Evolutionary conservation across 768 basidiomycete species (phyloP), one percentile per base, ranked within the genome.

Genomic region (Suillus placidus): DNA sequence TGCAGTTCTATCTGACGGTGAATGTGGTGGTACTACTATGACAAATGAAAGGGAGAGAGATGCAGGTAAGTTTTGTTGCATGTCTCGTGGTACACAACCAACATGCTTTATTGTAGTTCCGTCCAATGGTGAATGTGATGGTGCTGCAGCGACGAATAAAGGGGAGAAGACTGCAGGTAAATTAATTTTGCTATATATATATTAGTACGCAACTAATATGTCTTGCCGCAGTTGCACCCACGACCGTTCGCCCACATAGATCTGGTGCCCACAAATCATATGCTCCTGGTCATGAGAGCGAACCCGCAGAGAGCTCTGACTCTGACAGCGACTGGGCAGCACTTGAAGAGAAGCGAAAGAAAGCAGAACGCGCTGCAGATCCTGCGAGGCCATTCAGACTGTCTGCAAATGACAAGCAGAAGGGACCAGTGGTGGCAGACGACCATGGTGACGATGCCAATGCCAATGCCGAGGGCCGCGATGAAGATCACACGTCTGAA

Each of bases 151-250:
- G 1, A 54, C 52, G 18, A 54, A 9, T 10, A 20, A 20, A 54
- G 32, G 5, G 54, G 32, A 55, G 32, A 34, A 55, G 32, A 34
- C 54, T 34, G 2, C 32, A 55, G 54, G 54, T 55, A 55, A 34
- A 20, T 54, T 54, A 54, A 18, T 45, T 45, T 47, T 47, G 45
- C 47, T 49, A 49, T 34, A 55, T 55, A 55, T 55, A 34, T 55
- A 5, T 4, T 34, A 18, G 8, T 55, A 55, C 32, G 1, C 52
- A 20, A 10, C 52, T 55, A 34, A 55, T 55, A 8, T 55, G 52
- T 54, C 52, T 54, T 4, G 18, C 18, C 2, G 32, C 30, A 54
- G 52, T 54, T 54, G 32, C 30, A 20, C 9, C 52, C 52, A 54
- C 18, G 9, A 34, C 52, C 4, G 18, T 54, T 34, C 54, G 32